Base-by-base conservation (phyloP, 345 rosid genomes). In the Lepidium didymum region DNA sequence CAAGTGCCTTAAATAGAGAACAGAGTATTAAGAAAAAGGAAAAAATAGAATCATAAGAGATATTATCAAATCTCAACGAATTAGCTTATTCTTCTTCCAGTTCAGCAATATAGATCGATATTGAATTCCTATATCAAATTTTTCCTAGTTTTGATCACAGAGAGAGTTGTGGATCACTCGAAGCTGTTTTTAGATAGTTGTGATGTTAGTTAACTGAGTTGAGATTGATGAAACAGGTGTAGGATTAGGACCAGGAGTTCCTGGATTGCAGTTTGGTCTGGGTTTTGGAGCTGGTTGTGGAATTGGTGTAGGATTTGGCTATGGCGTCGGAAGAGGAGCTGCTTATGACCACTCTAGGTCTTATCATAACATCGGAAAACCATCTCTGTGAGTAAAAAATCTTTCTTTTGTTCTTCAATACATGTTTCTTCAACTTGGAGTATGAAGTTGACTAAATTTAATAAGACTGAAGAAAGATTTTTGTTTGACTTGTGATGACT, bases 201-300 rank as follows among this genome's bases (percentile, higher is more conserved):
- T 3, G 33, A 16, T 10, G 2, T 12, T 14, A n/a, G 16, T 31
- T 44, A 4, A 37, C 1, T 33, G 61, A 42, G 19, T n/a, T 12
- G 19, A 52, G 51, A 10, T 53, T 52, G 44, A 43, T 62, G 70
- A 34, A 27, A 21, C 33, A 87, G 98, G 98, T 61, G 70, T 83
- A 23, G 94, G 97, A 44, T 64, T 90, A 21, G 96, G 96, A 56
- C 96, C 94, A 59, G 97, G 97, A 41, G 53, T 88, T 70, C 95
- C 97, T 33, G 92, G 96, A 47, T 69, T 93, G 46, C 92, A 88
- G 62, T 68, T 90, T 14, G 97, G 97, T 14, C 61, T 86, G 12
- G 95, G 96, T 21, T 62, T 88, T 21, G 97, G 96, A 46, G 88
- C 82, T 25, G 97, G 98, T 42, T 90, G 98, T 73, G 98, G 97